Evolutionary conservation across 2,329 filamentous ascomycete species (phyloP).

Genomic region (Graphilbum fragrans): DNA sequence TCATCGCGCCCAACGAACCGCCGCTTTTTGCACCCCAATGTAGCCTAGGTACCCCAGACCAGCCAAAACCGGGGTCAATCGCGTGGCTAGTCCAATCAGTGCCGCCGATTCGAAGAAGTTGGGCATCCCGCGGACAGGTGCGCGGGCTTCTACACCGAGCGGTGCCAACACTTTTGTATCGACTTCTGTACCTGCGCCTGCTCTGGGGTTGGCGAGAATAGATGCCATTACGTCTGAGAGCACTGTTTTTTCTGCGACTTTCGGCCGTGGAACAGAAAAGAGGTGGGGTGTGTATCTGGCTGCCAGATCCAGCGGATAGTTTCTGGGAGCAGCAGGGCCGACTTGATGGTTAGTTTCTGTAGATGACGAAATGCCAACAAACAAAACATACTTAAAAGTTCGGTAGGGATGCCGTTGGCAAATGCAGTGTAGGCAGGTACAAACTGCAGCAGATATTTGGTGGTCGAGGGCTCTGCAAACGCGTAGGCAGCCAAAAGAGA

Average conservation of each 20-base stretch:
- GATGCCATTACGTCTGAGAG: not conserved
- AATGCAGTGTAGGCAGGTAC: slow-evolving; percentile 35
- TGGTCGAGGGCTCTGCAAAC: slow-evolving; percentile 16
- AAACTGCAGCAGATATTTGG: slow-evolving; percentile 49
- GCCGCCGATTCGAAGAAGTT: slow-evolving; percentile 5
- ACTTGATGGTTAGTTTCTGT: slow-evolving; percentile 9
- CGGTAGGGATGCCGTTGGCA: slow-evolving; percentile 43
- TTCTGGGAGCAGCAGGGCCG: slow-evolving; percentile 22
- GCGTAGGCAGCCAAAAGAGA: slow-evolving; percentile 12
- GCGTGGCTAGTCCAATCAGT: slow-evolving; percentile 2
- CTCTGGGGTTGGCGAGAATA: not conserved
- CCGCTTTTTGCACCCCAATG: not conserved
- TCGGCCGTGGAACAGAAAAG: not conserved
- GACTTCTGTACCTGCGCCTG: not conserved
- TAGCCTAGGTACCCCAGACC: not conserved
- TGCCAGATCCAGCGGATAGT: not conserved
- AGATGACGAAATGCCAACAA: too few relatives aligned
- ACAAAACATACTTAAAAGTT: slow-evolving; percentile 28
- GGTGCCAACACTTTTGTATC: not conserved
- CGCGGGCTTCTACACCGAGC: not conserved
- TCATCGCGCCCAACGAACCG: too few relatives aligned
- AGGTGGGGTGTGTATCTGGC: not conserved
- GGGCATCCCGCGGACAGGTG: not conserved
- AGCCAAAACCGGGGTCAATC: not conserved
- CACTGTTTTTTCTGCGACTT: not conserved